These are phyloP conservation scores for Diplotaxis tenuifolia DNA, from an alignment of 345 rosid genomes.

Conservation along the genomic window DNA sequence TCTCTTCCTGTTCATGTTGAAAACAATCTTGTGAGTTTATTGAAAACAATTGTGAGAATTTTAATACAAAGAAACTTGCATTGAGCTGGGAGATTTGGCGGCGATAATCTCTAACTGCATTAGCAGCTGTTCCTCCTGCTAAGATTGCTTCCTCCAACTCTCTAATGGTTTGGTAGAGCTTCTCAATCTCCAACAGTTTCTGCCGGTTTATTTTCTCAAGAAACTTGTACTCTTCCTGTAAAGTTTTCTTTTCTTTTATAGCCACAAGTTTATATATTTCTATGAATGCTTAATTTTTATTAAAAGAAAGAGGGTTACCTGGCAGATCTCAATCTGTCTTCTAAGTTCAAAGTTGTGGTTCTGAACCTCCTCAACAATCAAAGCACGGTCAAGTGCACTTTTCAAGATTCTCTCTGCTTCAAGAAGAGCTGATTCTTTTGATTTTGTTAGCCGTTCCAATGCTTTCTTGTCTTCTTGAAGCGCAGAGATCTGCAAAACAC, in stretches of 20 bases:
- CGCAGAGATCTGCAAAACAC: slow-evolving; percentile 47
- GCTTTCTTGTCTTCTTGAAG: slow-evolving; percentile 89
- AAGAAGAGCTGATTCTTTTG: slow-evolving; percentile 77
- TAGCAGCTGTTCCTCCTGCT: slow-evolving; percentile 82
- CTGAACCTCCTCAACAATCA: slow-evolving; percentile 92
- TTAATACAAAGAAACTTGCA: slow-evolving; percentile 37
- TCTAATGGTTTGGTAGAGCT: slow-evolving; percentile 73
- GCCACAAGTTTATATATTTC: not conserved
- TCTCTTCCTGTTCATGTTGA: slow-evolving; percentile 61
- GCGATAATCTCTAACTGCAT: slow-evolving; percentile 65
- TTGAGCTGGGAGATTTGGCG: slow-evolving; percentile 75
- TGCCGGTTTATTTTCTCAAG: slow-evolving; percentile 94
- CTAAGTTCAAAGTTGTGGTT: slow-evolving; percentile 83
- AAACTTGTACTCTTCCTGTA: slow-evolving; percentile 83
- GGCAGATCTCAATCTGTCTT: slow-evolving; percentile 87
- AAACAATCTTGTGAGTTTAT: not conserved
- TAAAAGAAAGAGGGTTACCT: slow-evolving; percentile 34
- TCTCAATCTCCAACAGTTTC: slow-evolving; percentile 83
- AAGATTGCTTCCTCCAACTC: slow-evolving; percentile 87
- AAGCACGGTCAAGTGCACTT: slow-evolving; percentile 90
- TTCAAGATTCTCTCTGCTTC: slow-evolving; percentile 85
- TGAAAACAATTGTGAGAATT: not conserved
- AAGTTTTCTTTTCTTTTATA: not conserved
- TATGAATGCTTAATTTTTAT: not conserved
- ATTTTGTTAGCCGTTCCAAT: slow-evolving; percentile 77